These are phyloP conservation scores for Odonthalia washingtoniensis DNA, from an alignment of 31 red algal species.

Conservation along the genomic window DNA sequence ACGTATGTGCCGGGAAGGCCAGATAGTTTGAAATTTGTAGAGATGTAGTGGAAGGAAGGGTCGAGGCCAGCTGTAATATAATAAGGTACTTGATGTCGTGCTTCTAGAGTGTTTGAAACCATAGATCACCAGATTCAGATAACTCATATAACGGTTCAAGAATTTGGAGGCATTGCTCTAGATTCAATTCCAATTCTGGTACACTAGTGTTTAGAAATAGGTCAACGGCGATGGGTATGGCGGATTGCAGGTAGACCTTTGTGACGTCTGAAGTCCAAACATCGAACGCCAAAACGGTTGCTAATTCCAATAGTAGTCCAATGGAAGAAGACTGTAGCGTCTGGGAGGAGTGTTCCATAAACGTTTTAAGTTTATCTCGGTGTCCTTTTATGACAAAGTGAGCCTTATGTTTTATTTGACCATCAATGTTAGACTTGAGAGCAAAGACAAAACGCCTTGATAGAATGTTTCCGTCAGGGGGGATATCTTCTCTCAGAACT, in stretches of 20 bases:
- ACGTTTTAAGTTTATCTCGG: constrained; percentile 16
- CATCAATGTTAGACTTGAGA: constrained; percentile 30
- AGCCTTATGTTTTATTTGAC: constrained; percentile 28
- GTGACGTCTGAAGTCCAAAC: constrained; percentile 29
- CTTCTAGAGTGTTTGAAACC: neutral
- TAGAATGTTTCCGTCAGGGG: constrained; percentile 29
- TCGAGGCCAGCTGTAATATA: neutral
- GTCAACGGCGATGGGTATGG: neutral
- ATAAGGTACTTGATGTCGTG: neutral
- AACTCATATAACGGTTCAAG: constrained; percentile 32
- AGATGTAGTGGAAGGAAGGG: neutral
- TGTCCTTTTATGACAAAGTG: constrained; percentile 36
- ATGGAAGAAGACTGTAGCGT: constrained; percentile 28
- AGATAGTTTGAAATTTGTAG: neutral
- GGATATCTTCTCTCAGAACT: constrained; percentile 29
- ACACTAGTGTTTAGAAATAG: constrained; percentile 5
- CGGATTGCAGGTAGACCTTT: no score
- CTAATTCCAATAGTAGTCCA: constrained; percentile 4
- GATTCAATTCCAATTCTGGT: constrained; percentile 41
- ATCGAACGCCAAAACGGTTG: constrained; percentile 1
- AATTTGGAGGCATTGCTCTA: constrained; percentile 20
- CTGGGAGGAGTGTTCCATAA: constrained; percentile 31
- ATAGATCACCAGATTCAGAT: no score
- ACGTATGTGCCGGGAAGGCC: neutral
- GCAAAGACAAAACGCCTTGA: constrained; percentile 31